Evolutionary conservation across 768 basidiomycete genomes (phyloP).

Genomic region (Coprinopsis strossmayeri): DNA sequence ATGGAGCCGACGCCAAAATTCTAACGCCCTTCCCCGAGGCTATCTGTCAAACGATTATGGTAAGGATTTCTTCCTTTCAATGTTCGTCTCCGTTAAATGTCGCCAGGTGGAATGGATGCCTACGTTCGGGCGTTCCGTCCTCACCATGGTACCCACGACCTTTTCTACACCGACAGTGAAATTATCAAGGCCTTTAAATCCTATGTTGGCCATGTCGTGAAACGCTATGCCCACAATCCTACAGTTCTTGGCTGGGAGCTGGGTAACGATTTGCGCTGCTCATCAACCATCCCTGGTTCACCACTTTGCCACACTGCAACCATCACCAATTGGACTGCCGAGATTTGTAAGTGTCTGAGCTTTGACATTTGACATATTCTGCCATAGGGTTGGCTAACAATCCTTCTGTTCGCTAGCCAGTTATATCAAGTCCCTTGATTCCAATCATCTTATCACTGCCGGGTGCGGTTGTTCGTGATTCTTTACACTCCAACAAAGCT

Average conservation of each 20-base stretch:
- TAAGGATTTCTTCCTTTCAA: background rate
- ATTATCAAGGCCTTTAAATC: conserved; percentile 27
- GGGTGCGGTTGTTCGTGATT: conserved; percentile 19
- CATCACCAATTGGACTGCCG: conserved; percentile 23
- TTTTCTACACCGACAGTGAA: conserved; percentile 28
- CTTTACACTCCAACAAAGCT: background rate
- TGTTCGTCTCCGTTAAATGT: background rate
- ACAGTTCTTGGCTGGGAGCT: conserved; percentile 23
- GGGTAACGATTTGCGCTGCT: conserved; percentile 21
- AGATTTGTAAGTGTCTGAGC: conserved; percentile 16
- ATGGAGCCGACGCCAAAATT: conserved; percentile 12
- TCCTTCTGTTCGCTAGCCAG: too few species aligned
- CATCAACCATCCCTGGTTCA: conserved; percentile 16
- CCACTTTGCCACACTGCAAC: conserved; percentile 18
- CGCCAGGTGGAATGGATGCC: conserved; percentile 33
- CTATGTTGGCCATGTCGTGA: conserved; percentile 22
- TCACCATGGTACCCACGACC: conserved; percentile 1
- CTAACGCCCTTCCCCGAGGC: conserved; percentile 18
- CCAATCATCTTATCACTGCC: conserved; percentile 29
- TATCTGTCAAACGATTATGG: conserved; percentile 15
- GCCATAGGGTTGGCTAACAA: too few species aligned
- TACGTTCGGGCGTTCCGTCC: conserved; percentile 20
- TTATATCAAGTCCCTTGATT: conserved; percentile 23
- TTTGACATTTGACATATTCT: background rate
- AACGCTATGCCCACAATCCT: conserved; percentile 23